phyloP scores from a whole-genome alignment of 805 yeast species.

The Saturnispora halmiae region DNA sequence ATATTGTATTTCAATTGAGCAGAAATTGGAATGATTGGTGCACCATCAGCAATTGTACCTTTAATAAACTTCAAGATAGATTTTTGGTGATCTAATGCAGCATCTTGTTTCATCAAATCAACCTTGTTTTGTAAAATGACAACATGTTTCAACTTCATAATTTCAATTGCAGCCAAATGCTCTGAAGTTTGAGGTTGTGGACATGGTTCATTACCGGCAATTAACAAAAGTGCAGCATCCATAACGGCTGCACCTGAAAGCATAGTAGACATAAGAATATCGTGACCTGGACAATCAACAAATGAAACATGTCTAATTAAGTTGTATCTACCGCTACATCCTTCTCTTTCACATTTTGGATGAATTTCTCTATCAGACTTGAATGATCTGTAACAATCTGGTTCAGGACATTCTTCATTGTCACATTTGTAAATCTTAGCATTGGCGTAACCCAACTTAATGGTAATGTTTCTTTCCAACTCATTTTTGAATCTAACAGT shows the following conservation, averaged over 20 bases:
- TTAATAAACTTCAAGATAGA: conserved; percentile 85
- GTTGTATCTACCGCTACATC: conserved; percentile 81
- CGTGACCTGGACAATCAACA: conserved; percentile 99
- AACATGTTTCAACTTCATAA: conserved; percentile 96
- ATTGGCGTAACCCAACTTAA: conserved; percentile 96
- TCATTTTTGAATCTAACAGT: conserved; percentile 99
- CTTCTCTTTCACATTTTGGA: conserved; percentile 85
- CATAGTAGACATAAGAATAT: conserved; percentile 99
- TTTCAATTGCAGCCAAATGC: conserved; percentile 98
- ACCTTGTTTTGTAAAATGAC: conserved; percentile 96
- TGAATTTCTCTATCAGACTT: conserved; percentile 89
- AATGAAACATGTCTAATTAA: conserved; percentile 94
- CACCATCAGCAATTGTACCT: conserved; percentile 98
- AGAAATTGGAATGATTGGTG: conserved; percentile 97
- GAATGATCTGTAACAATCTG: conserved; percentile 91
- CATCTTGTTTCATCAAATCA: conserved; percentile 95
- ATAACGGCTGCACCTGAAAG: conserved; percentile 99
- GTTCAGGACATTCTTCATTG: conserved; percentile 78
- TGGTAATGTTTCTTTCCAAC: conserved; percentile 97
- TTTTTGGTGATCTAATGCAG: conserved; percentile 91
- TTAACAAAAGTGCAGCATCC: conserved; percentile 95
- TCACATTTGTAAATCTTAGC: conserved; percentile 96
- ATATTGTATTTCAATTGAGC: conserved; percentile 98
- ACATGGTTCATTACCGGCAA: conserved; percentile 98
- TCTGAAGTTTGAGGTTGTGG: conserved; percentile 99